These are phyloP conservation scores for Lolium multiflorum DNA, from an alignment of 176 grass and related monocot species.

Conservation along the genomic window DNA sequence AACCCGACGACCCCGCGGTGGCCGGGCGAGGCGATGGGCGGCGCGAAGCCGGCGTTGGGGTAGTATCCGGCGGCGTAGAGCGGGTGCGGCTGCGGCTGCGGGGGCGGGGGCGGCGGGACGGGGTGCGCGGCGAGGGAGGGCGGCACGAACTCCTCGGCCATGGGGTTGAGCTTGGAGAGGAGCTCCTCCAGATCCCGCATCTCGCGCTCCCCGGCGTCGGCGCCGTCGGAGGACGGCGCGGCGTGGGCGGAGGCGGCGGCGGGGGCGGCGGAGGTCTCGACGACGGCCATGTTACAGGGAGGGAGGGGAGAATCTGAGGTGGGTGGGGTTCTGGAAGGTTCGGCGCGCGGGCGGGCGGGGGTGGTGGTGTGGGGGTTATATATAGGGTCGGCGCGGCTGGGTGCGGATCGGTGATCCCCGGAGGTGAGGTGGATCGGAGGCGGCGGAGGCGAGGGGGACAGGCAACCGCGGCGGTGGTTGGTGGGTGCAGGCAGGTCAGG, in stretches of 20 bases:
- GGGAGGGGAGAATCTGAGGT: not conserved
- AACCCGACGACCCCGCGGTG: constrained; percentile 56
- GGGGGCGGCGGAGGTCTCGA: constrained; percentile 52
- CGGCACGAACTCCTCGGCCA: constrained; percentile 99
- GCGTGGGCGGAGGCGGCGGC: constrained; percentile 9
- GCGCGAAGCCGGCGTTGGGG: constrained; percentile 44
- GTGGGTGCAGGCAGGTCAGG: not conserved
- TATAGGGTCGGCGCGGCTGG: constrained; percentile 2
- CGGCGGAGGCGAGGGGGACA: constrained; percentile 20
- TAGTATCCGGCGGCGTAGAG: constrained; percentile 56
- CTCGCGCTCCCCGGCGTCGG: constrained; percentile 65
- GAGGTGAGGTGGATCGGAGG: constrained; percentile 43
- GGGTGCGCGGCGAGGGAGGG: constrained; percentile 59
- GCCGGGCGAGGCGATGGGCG: constrained; percentile 35
- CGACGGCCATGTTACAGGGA: constrained; percentile 46
- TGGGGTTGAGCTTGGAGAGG: constrained; percentile 98
- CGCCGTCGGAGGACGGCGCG: constrained; percentile 17
- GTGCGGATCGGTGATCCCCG: constrained; percentile 23
- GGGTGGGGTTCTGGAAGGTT: constrained; percentile 47
- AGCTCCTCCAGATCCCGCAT: constrained; percentile 99
- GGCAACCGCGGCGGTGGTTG: constrained; percentile 26
- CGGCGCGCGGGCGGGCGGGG: not conserved
- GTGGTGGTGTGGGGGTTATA: constrained; percentile 6
- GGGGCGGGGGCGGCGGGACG: constrained; percentile 3
- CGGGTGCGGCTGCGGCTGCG: too few relatives aligned